phyloP scores from a whole-genome alignment of 768 basidiomycete genomes.

The Coprinellus aureogranulatus region DNA sequence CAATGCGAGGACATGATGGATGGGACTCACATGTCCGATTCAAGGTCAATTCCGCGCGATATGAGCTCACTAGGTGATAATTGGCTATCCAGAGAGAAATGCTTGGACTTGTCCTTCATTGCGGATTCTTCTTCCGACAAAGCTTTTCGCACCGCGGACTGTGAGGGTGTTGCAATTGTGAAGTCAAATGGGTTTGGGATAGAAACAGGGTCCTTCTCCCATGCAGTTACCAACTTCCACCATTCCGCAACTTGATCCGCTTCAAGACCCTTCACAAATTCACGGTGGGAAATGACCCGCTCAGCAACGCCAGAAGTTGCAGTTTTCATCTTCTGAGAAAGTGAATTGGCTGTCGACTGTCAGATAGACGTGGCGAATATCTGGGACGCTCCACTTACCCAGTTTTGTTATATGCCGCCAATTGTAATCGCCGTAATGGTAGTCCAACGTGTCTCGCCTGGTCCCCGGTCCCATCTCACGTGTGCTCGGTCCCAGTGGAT shows the following conservation, averaged over 20 bases:
- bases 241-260: neutral
- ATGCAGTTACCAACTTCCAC: neutral
- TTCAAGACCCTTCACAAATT: neutral
- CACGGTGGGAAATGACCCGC: neutral
- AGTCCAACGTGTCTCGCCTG: slow-evolving; percentile 23
- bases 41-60: neutral
- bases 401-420: slow-evolving; percentile 25
- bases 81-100: neutral
- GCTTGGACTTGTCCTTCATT: too few species aligned
- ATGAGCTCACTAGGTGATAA: neutral
- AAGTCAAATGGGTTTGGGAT: neutral
- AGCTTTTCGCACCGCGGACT: slow-evolving; percentile 2
- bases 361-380: neutral
- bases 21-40: neutral
- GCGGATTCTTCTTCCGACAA: too few species aligned
- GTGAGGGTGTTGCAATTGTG: neutral
- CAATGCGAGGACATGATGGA: neutral
- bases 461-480: slow-evolving; percentile 36
- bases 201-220: neutral
- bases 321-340: neutral
- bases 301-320: neutral
- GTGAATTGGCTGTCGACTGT: neutral
- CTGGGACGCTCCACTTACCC: slow-evolving; percentile 7
- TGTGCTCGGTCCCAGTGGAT: slow-evolving; percentile 26
- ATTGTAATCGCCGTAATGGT: slow-evolving; percentile 27